Conservation (phyloP, 2,329 filamentous ascomycete genomes). For the Pseudogymnoascus sp. region DNA sequence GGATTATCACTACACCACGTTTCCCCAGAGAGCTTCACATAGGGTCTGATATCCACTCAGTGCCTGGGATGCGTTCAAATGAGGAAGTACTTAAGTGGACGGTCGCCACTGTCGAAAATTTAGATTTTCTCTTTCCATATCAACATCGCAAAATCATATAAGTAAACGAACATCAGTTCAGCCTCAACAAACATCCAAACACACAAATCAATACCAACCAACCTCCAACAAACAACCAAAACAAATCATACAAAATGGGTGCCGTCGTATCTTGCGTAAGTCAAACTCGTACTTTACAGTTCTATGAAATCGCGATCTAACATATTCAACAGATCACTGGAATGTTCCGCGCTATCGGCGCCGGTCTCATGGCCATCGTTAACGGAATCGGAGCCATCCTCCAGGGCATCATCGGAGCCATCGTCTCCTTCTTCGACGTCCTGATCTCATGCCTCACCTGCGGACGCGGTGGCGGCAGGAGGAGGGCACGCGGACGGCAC, state of each 20-base stretch:
- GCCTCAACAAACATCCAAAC: slow-evolving; percentile 1
- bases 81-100: slow-evolving; percentile 1
- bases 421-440: slow-evolving; percentile 30
- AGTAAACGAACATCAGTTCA: not conserved
- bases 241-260: slow-evolving; percentile 27
- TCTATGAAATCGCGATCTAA: slow-evolving; percentile 12
- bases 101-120: not conserved
- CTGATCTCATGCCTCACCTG: slow-evolving; percentile 32
- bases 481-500: slow-evolving; percentile 13
- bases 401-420: slow-evolving; percentile 27
- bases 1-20: slow-evolving; percentile 3
- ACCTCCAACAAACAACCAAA: slow-evolving; percentile 12
- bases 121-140: slow-evolving; percentile 1
- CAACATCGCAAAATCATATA: not conserved
- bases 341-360: slow-evolving; percentile 28
- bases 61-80: not conserved
- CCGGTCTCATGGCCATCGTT: slow-evolving; percentile 40
- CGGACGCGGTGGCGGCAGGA: slow-evolving; percentile 26
- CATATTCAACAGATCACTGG: slow-evolving; percentile 23
- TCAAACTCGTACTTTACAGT: slow-evolving; percentile 1
- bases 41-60: not conserved
- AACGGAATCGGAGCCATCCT: slow-evolving; percentile 41
- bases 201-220: slow-evolving; percentile 15
- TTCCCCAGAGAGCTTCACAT: not conserved
- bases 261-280: slow-evolving; percentile 32